Percentiles rank a stretch among this genome's conserved stretches.
Evolutionary conservation across 768 basidiomycete species (phyloP).

Genomic region (Mrakia blollopis): DNA sequence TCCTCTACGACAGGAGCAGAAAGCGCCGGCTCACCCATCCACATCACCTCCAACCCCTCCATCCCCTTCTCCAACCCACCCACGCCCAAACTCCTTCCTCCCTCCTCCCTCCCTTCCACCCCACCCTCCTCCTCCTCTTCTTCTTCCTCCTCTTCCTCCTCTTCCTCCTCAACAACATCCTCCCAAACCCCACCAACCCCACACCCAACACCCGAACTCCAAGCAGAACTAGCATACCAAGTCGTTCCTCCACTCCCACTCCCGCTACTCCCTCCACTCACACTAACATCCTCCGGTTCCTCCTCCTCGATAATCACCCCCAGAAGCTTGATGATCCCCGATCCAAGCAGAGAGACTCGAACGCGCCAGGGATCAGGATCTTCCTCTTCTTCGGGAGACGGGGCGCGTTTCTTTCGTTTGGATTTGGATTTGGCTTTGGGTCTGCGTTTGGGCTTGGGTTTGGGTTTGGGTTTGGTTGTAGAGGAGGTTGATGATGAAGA

Average conservation of each 20-base stretch:
- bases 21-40: no score
- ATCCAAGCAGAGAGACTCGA: neutral
- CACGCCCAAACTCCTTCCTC: neutral
- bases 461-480: neutral
- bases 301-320: slow-evolving; percentile 11
- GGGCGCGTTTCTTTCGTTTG: neutral
- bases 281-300: neutral
- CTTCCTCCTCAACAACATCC: neutral
- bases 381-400: neutral
- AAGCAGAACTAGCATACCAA: neutral
- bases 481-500: neutral
- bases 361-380: neutral
- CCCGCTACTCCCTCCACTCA: neutral
- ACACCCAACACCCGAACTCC: neutral
- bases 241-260: neutral
- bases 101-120: neutral
- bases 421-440: neutral
- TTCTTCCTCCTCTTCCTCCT: neutral
- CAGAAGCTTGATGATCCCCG: neutral
- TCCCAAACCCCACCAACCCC: neutral
- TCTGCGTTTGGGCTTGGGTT: neutral
- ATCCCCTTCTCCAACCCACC: neutral
- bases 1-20: no score
- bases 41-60: neutral
- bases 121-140: neutral